Base-by-base conservation (phyloP, 23 red algal species). In the Gracilaria gracilis region DNA sequence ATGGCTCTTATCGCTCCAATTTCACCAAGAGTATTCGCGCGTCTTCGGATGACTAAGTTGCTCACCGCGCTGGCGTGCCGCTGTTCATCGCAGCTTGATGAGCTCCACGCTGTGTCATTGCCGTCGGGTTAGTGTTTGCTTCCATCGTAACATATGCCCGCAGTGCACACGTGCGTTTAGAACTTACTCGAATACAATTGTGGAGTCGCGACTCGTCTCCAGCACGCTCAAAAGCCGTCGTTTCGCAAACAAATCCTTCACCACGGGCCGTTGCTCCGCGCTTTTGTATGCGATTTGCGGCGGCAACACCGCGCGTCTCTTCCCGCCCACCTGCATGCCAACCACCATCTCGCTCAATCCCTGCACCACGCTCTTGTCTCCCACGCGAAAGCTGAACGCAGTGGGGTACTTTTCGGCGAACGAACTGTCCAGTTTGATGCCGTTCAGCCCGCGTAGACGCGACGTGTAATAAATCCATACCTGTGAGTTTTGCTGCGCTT, bases 171-270 rank as follows among this genome's bases (percentile, higher is more conserved):
- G 1, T 37, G 64, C 32, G 23, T 24, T 20, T 32, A 34, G 16
- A 81, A 90, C 87, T 61, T 80, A 90, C 87, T 95, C 93, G 31
- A 95, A 87, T 16, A 95, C 93, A 15, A 95, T 89, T 20, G 93
- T 95, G 17, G 87, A 65, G 65, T 95, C 93, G n/a, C 93, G 81
- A 24, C 81, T 54, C 28, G 93, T 95, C 55, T 95, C 86, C 84
- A 95, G 48, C 64, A 95, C 93, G 57, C 83, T 88, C 0, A 88
- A 44, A 42, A 95, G 58, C 39, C 93, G 88, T 62, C 93, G 54
- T 36, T 67, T 47, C 42, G 89, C 77, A 44, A 92, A 92, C 54
- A 92, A 92, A 16, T 92, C 89, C 35, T 55, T 92, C 15, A 92
- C 80, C 12, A 44, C 34, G 14, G 89, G 89, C 0, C 49, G 27